Conservation (phyloP, 176 grass and related monocot genomes). For the Paspalum vaginatum region DNA sequence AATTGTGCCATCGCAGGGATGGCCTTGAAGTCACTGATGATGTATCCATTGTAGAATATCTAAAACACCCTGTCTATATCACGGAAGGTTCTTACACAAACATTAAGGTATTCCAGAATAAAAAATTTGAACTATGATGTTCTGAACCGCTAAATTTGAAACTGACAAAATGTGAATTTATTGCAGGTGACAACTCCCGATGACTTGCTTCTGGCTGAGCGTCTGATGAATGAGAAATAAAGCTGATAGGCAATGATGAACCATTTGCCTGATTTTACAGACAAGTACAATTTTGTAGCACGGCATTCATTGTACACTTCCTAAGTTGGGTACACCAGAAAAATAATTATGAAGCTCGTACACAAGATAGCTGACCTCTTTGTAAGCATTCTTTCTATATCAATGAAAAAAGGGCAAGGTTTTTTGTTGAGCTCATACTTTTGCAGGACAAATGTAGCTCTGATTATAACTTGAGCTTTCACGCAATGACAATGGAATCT, state of each 20-base stretch:
- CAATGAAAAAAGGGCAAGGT: not conserved
- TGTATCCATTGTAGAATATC: slow-evolving; percentile 92
- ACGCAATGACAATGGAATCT: not conserved
- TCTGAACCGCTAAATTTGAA: slow-evolving; percentile 15
- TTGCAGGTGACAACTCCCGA: slow-evolving; percentile 95
- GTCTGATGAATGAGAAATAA: slow-evolving; percentile 65
- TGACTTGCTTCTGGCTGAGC: slow-evolving; percentile 87
- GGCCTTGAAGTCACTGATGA: slow-evolving; percentile 93
- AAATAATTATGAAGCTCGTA: slow-evolving; percentile 12
- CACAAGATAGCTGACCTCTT: slow-evolving; percentile 5
- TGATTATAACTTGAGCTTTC: not conserved
- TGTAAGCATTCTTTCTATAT: slow-evolving; percentile 28
- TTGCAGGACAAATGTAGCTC: not conserved
- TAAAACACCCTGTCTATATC: slow-evolving; percentile 89
- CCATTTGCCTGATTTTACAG: slow-evolving; percentile 24
- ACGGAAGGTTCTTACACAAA: slow-evolving; percentile 98
- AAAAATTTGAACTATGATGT: not conserved
- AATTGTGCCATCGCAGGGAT: slow-evolving; percentile 53
- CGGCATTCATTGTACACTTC: not conserved
- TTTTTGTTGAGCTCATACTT: slow-evolving; percentile 8
- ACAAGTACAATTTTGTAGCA: slow-evolving; percentile 20
- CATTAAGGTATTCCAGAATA: slow-evolving; percentile 72
- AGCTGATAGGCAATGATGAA: not conserved
- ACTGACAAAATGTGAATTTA: slow-evolving; percentile 6
- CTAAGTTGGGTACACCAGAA: slow-evolving; percentile 20